Percentiles rank a stretch among this genome's conserved stretches.
Conservation (phyloP, 768 basidiomycete genomes). For the Lactarius hengduanensis region DNA sequence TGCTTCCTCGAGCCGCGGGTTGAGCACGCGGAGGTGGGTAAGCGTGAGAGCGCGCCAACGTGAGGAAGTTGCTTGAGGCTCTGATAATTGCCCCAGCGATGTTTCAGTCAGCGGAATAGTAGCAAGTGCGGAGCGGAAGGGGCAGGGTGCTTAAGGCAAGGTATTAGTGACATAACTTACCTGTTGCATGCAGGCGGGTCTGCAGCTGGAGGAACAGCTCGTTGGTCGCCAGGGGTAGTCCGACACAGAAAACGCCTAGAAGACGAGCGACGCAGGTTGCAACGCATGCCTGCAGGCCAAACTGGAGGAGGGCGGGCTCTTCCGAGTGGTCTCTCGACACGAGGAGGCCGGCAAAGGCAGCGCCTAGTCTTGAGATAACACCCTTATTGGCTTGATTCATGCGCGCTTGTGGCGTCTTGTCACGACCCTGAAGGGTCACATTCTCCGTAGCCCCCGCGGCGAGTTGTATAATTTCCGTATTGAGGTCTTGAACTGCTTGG, state of each 20-base stretch:
- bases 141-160: constrained; percentile 15
- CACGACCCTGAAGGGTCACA: constrained; percentile 49
- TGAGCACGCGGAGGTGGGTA: constrained; percentile 61
- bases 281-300: constrained; percentile 71
- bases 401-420: constrained; percentile 41
- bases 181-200: constrained; percentile 52
- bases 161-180: constrained; percentile 37
- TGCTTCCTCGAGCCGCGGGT: constrained; percentile 64
- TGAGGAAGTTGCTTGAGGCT: constrained; percentile 75
- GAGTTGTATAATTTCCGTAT: constrained; percentile 78
- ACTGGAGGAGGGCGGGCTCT: constrained; percentile 73
- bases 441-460: constrained; percentile 73
- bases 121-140: constrained; percentile 30
- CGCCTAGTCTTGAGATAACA: constrained; percentile 61
- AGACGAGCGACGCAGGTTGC: constrained; percentile 65
- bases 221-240: constrained; percentile 69
- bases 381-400: constrained; percentile 55
- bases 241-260: constrained; percentile 69
- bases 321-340: constrained; percentile 65
- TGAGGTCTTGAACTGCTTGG: constrained; percentile 76
- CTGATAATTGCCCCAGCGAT: constrained; percentile 36
- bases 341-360: constrained; percentile 58
- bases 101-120: constrained; percentile 18
- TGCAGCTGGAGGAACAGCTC: constrained; percentile 62
- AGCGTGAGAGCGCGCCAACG: constrained; percentile 78